Evolutionary conservation across 2,329 filamentous ascomycete genomes (phyloP).

Genomic region (Aureobasidium sp.): DNA sequence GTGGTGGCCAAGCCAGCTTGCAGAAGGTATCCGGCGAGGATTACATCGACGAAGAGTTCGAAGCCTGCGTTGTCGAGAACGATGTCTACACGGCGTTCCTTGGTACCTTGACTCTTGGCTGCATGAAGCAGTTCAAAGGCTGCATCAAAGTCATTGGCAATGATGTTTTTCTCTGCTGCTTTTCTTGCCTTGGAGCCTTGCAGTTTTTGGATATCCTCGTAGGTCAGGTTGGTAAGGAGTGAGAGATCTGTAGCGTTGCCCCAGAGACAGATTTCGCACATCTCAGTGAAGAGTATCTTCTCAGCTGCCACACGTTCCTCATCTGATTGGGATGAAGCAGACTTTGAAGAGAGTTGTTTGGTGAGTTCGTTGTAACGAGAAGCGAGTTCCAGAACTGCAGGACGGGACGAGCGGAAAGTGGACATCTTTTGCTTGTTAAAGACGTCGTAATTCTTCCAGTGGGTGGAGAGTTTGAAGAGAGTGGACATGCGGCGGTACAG

Average conservation of each 20-base stretch:
- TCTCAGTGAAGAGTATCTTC: constrained; percentile 74
- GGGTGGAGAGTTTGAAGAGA: constrained; percentile 63
- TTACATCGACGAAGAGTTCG: constrained; percentile 90
- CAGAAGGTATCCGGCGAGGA: constrained; percentile 84
- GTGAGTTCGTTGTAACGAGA: constrained; percentile 69
- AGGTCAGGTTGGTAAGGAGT: constrained; percentile 78
- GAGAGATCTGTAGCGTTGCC: constrained; percentile 94
- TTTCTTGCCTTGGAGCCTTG: constrained; percentile 85
- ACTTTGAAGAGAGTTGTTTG: constrained; percentile 51
- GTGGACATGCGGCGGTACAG: constrained; percentile 79
- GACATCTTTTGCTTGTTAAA: constrained; percentile 84
- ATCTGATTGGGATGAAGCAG: constrained; percentile 36
- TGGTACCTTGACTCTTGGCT: constrained; percentile 53
- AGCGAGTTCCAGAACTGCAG: constrained; percentile 75
- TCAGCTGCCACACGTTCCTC: constrained; percentile 58
- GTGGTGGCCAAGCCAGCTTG: constrained; percentile 76
- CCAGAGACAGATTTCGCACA: constrained; percentile 96
- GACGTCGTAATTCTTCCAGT: constrained; percentile 88
- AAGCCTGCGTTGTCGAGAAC: constrained; percentile 97
- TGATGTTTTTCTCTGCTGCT: constrained; percentile 79
- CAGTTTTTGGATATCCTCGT: constrained; percentile 94
- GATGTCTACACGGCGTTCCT: constrained; percentile 76
- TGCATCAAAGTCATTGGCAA: constrained; percentile 72
- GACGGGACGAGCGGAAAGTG: constrained; percentile 85
- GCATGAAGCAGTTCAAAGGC: constrained; percentile 62